These are phyloP conservation scores for Lavandula angustifolia DNA, from an alignment of 257 asterid genomes.

Conservation along the genomic window DNA sequence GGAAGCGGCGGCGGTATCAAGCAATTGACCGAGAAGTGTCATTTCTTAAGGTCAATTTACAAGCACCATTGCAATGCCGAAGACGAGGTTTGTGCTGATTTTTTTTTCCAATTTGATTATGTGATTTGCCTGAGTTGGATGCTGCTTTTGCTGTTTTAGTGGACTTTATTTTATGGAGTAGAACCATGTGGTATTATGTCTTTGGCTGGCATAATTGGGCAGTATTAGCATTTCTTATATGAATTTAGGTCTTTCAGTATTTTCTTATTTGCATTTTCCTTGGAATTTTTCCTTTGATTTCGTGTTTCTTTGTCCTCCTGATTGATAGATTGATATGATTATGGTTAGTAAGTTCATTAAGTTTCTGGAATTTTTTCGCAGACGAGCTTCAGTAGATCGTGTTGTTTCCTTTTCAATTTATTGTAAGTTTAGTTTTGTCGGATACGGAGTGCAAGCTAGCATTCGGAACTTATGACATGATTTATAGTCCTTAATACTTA, in stretches of 20 bases:
- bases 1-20: slow-evolving; percentile 61
- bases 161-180: slow-evolving; percentile 5
- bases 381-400: slow-evolving; percentile 5
- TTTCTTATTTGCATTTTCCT: neutral
- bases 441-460: slow-evolving; percentile 10
- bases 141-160: slow-evolving; percentile 9
- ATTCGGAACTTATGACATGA: slow-evolving; percentile 15
- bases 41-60: slow-evolving; percentile 73
- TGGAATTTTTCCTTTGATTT: slow-evolving; percentile 1
- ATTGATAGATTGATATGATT: neutral
- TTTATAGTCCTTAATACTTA: neutral
- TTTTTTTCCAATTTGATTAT: neutral
- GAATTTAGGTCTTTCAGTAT: slow-evolving; percentile 13
- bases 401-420: neutral
- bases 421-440: neutral
- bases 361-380: slow-evolving; percentile 13
- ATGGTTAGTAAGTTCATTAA: slow-evolving; percentile 1
- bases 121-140: slow-evolving; percentile 20
- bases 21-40: slow-evolving; percentile 64
- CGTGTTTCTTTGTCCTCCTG: slow-evolving; percentile 12
- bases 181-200: slow-evolving; percentile 12
- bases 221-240: slow-evolving; percentile 9
- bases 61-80: slow-evolving; percentile 95
- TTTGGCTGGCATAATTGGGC: slow-evolving; percentile 15
- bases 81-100: slow-evolving; percentile 62